phyloP scores from a whole-genome alignment of 306 rosid genomes.

The Mimosa bimucronata region DNA sequence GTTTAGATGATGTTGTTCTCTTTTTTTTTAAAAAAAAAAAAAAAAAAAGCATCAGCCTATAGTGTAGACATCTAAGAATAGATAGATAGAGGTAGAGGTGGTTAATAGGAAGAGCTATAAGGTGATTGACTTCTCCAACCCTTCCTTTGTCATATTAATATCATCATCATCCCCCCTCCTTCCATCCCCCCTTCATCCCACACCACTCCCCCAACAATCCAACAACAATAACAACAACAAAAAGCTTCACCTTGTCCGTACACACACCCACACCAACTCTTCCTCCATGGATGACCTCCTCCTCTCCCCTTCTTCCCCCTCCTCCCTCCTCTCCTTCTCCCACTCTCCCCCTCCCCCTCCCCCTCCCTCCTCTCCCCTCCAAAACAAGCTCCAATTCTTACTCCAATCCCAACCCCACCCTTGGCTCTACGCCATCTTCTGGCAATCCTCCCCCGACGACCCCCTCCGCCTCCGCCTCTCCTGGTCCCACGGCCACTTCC shows the following conservation, averaged over 20 bases:
- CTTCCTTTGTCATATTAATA: neutral
- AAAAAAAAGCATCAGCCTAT: no score
- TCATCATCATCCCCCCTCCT: neutral
- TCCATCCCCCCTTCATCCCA: no score
- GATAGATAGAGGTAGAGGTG: no score
- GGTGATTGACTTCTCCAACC: neutral
- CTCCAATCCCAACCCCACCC: constrained; percentile 56
- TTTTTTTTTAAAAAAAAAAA: no score
- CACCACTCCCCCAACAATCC: no score
- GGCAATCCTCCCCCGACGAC: constrained; percentile 65
- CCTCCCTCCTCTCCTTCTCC: constrained; percentile 51
- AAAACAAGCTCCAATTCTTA: constrained; percentile 60
- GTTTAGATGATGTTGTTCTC: no score
- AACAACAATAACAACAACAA: no score
- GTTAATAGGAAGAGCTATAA: no score
- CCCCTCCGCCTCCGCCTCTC: constrained; percentile 48
- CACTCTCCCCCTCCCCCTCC: constrained; percentile 44
- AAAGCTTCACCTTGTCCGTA: constrained; percentile 19
- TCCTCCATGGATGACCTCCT: constrained; percentile 52
- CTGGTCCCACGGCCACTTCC: constrained; percentile 84
- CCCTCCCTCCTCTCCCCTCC: constrained; percentile 63
- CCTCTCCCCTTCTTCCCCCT: constrained; percentile 70
- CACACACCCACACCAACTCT: constrained; percentile 35
- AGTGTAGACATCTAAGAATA: no score
- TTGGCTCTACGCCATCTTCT: constrained; percentile 84